phyloP scores from a whole-genome alignment of 768 basidiomycete genomes.

The Cystofilobasidium capitatum region DNA sequence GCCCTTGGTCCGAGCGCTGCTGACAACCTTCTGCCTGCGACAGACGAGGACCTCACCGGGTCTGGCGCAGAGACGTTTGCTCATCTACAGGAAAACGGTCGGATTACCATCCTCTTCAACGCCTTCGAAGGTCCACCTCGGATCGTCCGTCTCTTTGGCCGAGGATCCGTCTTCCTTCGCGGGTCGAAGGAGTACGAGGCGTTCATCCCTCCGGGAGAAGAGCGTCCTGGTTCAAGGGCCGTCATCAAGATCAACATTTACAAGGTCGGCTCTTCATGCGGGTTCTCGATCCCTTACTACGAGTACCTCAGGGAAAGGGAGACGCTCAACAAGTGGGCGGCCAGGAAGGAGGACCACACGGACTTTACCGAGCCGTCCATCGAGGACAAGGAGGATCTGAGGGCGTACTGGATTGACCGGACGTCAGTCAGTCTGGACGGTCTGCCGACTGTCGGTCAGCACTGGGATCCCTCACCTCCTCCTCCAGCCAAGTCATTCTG shows the following conservation, averaged over 20 bases:
- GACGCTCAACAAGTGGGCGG: conserved; percentile 8
- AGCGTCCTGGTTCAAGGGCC: conserved; percentile 7
- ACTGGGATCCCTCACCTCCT: neutral
- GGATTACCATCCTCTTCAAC: conserved; percentile 29
- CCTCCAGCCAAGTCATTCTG: neutral
- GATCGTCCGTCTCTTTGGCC: conserved; percentile 21
- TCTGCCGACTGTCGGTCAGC: conserved; percentile 3
- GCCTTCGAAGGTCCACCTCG: conserved; percentile 25
- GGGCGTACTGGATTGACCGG: conserved; percentile 7
- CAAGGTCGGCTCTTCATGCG: conserved; percentile 19
- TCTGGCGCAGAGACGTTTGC: conserved; percentile 30
- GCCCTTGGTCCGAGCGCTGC: neutral
- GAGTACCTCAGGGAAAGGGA: conserved; percentile 16
- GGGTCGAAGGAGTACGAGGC: conserved; percentile 8
- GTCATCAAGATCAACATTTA: conserved; percentile 6
- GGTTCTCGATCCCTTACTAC: conserved; percentile 15
- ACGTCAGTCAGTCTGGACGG: conserved; percentile 10
- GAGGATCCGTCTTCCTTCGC: conserved; percentile 6
- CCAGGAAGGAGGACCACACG: neutral
- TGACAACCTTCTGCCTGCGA: neutral
- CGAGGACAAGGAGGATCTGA: conserved; percentile 10
- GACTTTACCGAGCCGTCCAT: neutral
- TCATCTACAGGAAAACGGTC: conserved; percentile 29
- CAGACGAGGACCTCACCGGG: conserved; percentile 23
- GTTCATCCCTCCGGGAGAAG: neutral